Conservation (phyloP, 345 rosid genomes). For the Rhodomyrtus tomentosa region DNA sequence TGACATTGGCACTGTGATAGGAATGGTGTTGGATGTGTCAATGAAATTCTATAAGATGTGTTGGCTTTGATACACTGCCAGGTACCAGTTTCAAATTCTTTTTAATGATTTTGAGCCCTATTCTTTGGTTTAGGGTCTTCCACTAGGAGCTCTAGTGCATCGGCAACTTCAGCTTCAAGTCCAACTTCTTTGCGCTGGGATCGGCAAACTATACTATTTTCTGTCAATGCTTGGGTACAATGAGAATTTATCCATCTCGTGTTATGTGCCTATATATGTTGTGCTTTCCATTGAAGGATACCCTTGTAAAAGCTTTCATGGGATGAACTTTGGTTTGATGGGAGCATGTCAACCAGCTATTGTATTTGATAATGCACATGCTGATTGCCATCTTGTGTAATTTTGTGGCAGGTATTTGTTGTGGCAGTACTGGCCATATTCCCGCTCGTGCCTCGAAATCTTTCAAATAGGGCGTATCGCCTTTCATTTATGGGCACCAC, state of each 20-base stretch:
- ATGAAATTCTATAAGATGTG: background rate
- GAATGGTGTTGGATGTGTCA: background rate
- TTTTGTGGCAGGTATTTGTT: conserved; percentile 59
- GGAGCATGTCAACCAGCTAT: background rate
- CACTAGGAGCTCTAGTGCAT: conserved; percentile 48
- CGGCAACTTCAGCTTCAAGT: conserved; percentile 43
- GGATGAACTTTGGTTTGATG: background rate
- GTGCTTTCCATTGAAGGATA: background rate
- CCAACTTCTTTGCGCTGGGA: conserved; percentile 76
- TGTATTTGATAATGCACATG: background rate
- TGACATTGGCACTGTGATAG: background rate
- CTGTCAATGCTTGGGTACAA: conserved; percentile 96
- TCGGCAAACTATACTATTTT: conserved; percentile 80
- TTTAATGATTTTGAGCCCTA: background rate
- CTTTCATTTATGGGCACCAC: conserved; percentile 92
- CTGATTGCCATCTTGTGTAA: background rate
- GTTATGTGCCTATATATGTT: background rate
- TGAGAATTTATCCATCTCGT: background rate
- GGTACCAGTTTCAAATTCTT: background rate
- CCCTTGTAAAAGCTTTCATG: background rate
- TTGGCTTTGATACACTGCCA: background rate
- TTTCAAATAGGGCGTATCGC: conserved; percentile 79
- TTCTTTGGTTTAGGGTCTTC: conserved; percentile 39
- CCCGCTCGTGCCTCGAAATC: conserved; percentile 63
- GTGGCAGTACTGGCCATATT: conserved; percentile 82